Conservation (phyloP, 108 stramenopile genomes). For the Cyclotella sp. region DNA sequence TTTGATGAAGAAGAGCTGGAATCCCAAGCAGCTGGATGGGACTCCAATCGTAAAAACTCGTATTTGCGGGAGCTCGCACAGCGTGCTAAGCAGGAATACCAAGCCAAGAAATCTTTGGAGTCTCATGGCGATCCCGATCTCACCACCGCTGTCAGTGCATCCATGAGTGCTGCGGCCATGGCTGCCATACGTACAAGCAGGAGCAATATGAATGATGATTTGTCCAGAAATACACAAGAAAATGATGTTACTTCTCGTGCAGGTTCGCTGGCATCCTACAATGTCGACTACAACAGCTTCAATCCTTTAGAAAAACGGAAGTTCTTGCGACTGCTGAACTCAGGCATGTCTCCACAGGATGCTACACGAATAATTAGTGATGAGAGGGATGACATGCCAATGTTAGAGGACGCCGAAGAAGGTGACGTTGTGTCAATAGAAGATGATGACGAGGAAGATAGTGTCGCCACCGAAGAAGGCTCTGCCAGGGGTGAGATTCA, state of each 20-base stretch:
- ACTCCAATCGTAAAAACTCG: slow-evolving; percentile 45
- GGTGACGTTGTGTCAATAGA: background rate
- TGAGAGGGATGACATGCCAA: slow-evolving; percentile 14
- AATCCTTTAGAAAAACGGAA: slow-evolving; percentile 72
- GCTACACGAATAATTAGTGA: slow-evolving; percentile 31
- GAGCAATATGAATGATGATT: slow-evolving; percentile 4
- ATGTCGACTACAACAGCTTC: slow-evolving; percentile 66
- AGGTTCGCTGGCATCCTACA: slow-evolving; percentile 17
- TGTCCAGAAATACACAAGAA: background rate
- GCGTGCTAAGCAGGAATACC: slow-evolving; percentile 65
- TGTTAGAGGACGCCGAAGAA: slow-evolving; percentile 4
- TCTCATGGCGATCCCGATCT: background rate
- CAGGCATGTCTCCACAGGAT: slow-evolving; percentile 60
- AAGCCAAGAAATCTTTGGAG: slow-evolving; percentile 24
- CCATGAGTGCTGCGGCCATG: background rate
- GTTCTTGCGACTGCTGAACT: slow-evolving; percentile 76
- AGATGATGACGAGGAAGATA: slow-evolving; percentile 19
- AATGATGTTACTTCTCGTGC: background rate
- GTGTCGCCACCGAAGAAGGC: background rate
- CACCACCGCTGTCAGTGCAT: background rate
- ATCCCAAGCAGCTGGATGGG: slow-evolving; percentile 44
- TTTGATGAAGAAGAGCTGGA: slow-evolving; percentile 44
- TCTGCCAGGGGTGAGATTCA: slow-evolving; percentile 3
- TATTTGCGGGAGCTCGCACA: slow-evolving; percentile 60
- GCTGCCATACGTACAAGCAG: background rate